Conservation (phyloP, 2,329 filamentous ascomycete species). For the Clarireedia homoeocarpa region DNA sequence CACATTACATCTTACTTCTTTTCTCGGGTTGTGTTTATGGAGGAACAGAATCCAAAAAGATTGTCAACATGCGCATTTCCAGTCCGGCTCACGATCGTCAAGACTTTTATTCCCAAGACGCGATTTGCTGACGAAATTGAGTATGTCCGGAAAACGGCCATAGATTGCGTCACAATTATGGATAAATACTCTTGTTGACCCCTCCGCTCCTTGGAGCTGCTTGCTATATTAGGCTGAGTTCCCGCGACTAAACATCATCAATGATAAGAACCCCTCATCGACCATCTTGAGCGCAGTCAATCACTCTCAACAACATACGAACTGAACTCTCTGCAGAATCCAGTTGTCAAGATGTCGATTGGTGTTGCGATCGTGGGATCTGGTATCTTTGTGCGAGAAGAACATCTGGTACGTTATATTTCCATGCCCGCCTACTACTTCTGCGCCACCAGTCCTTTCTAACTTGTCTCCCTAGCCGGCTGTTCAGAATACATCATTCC, state of each 20-base stretch:
- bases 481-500: constrained; percentile 41
- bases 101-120: too few relatives aligned
- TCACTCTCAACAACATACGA: neutral
- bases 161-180: too few relatives aligned
- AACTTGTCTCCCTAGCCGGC: constrained; percentile 40
- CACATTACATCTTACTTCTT: too few relatives aligned
- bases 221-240: neutral
- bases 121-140: too few relatives aligned
- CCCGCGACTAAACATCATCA: neutral
- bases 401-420: constrained; percentile 42
- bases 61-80: too few relatives aligned
- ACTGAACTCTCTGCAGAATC: neutral
- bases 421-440: neutral
- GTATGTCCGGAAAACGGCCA: too few relatives aligned
- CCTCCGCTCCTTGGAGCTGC: too few relatives aligned
- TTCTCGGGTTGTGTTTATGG: too few relatives aligned
- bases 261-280: neutral
- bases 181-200: too few relatives aligned
- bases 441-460: neutral
- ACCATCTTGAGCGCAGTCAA: neutral
- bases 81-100: too few relatives aligned
- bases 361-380: constrained; percentile 55
- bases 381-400: constrained; percentile 53
- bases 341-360: constrained; percentile 30
- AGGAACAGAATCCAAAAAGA: too few relatives aligned